Evolutionary conservation across 768 basidiomycete genomes (phyloP), one percentile per base, ranked within the genome.

Genomic region (Artomyces pyxidatus): DNA sequence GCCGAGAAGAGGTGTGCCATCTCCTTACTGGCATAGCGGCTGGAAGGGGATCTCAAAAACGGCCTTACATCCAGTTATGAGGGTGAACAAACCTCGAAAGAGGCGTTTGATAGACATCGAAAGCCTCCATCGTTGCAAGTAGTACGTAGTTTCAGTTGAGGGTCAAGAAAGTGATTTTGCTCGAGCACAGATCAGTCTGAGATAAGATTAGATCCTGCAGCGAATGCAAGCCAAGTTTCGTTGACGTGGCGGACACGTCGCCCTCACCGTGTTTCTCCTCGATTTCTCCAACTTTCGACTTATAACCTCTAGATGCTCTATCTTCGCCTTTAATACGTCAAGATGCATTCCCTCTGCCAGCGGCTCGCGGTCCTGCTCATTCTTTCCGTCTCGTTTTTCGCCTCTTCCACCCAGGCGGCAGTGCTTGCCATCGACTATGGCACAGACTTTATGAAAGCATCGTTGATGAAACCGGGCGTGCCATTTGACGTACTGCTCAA

Each of bases 1-100:
- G 87, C 79, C n/a, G 95, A 98, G 73, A 98, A 99, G 39, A 99
- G 76, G 66, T 91, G 76, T 9, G 92, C 84, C 95, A 98, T 98
- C 70, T 98, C 94, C 66, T 93, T 94, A 74, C 90, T 95, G 17
- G 96, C 96, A 88, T 98, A 99, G 43, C 95, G 94, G 62, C 94
- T 97, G 59, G 26, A 50, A 46, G 32, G n/a, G 4, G 21, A 23
- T 16, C 22, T 40, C 29, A 29, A 45, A 32, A 28, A n/a, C 23
- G 26, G 37, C 45, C 37, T 43, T 45, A 42, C 19, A 23, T 14
- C 22, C 11, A 40, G 22, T 14, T 37, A 51, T 21, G 37, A 17
- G 19, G 27, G 12, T 22, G 8, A 5, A 37, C 65, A 53, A 21
- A 87, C 87, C 86, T 89, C 19, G 87, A 80, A 29, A 90, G 75